Percentiles rank a stretch among this genome's conserved stretches.
phyloP scores from a whole-genome alignment of 768 basidiomycete species.

The Pulveroboletus ravenelii region DNA sequence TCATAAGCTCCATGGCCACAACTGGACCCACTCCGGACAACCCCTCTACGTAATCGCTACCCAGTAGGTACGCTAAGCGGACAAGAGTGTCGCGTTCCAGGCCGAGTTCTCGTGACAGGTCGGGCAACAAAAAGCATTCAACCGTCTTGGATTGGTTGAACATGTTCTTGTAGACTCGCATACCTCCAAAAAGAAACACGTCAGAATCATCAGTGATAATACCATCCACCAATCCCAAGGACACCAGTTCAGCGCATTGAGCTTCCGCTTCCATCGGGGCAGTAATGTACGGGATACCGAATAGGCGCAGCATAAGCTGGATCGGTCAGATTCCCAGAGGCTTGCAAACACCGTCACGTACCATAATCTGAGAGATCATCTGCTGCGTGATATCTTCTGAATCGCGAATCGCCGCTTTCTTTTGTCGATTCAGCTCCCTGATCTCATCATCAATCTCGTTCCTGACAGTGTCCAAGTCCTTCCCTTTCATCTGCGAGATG shows the following conservation, averaged over 20 bases:
- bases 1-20: conserved; percentile 90
- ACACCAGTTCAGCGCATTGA: conserved; percentile 89
- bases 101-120: conserved; percentile 83
- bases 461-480: conserved; percentile 73
- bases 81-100: conserved; percentile 83
- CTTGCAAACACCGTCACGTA: conserved; percentile 22
- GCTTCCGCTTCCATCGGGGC: conserved; percentile 99
- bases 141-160: conserved; percentile 99
- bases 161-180: conserved; percentile 98
- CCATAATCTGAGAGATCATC: conserved; percentile 86
- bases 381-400: conserved; percentile 94
- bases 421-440: conserved; percentile 69
- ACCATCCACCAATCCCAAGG: conserved; percentile 85
- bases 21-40: conserved; percentile 91
- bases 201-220: conserved; percentile 99
- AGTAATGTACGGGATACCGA: conserved; percentile 97
- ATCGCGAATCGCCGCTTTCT: conserved; percentile 86
- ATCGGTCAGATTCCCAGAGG: conserved; percentile 5
- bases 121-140: conserved; percentile 85
- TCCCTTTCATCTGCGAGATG: conserved; percentile 85
- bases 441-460: conserved; percentile 94
- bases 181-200: conserved; percentile 95
- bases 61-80: conserved; percentile 87
- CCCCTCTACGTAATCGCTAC: conserved; percentile 96
- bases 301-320: conserved; percentile 85